Conservation (phyloP, 768 basidiomycete genomes). For the Hortiboletus flavorubellus region DNA sequence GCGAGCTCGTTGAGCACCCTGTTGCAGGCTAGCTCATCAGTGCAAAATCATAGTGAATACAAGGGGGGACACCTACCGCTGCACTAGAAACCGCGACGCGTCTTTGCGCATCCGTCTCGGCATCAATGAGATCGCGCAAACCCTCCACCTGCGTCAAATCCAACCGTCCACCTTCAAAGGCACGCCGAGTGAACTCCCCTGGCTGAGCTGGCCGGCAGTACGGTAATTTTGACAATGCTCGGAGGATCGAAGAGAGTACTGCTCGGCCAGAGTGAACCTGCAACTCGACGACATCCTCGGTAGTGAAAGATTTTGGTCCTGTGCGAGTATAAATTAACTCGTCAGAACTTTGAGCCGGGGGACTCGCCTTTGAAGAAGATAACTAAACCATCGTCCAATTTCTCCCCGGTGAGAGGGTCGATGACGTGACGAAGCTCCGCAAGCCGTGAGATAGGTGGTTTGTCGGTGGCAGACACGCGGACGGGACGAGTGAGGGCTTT, state of each 20-base stretch:
- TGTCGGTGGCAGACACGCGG: constrained; percentile 1
- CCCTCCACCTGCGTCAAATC: constrained; percentile 91
- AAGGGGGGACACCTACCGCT: constrained; percentile 45
- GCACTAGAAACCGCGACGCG: constrained; percentile 67
- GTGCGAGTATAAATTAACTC: constrained; percentile 2
- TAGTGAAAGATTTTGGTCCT: constrained; percentile 83
- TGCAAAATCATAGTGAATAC: not conserved
- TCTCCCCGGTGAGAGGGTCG: constrained; percentile 55
- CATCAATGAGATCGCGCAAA: constrained; percentile 80
- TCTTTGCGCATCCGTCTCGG: constrained; percentile 82
- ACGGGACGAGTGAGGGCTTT: constrained; percentile 47
- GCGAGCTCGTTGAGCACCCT: constrained; percentile 62
- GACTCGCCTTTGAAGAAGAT: constrained; percentile 75
- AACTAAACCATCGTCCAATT: constrained; percentile 76
- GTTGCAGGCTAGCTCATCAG: not conserved
- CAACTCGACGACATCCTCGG: constrained; percentile 77
- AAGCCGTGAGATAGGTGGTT: constrained; percentile 55
- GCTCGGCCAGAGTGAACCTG: constrained; percentile 88
- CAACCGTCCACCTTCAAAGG: constrained; percentile 75
- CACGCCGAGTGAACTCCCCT: constrained; percentile 87
- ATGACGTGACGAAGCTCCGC: constrained; percentile 69
- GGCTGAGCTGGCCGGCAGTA: constrained; percentile 75
- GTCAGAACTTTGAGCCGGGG: not conserved
- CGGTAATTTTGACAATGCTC: constrained; percentile 57
- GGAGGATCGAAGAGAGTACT: constrained; percentile 66